Conservation (phyloP, 2,329 filamentous ascomycete species). For the Camillea tinctor region DNA sequence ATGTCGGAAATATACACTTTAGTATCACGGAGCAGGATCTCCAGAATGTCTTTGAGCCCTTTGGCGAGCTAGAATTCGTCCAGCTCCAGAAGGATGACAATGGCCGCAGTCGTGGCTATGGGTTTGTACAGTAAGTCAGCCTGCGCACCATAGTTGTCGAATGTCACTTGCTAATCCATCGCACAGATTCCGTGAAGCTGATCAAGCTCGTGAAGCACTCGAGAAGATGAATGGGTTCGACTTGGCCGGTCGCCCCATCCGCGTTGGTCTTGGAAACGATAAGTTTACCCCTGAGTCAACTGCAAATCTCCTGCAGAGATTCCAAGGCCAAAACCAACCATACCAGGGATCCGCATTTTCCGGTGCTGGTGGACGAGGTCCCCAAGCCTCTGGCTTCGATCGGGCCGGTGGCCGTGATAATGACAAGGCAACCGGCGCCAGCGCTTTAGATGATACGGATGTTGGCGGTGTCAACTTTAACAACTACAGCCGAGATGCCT, state of each 20-base stretch:
- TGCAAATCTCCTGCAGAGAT: slow-evolving; percentile 86
- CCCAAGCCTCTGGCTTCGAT: slow-evolving; percentile 85
- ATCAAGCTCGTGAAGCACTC: slow-evolving; percentile 87
- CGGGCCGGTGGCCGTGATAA: slow-evolving; percentile 84
- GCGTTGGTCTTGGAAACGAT: slow-evolving; percentile 98
- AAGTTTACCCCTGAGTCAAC: slow-evolving; percentile 99
- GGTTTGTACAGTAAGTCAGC: slow-evolving; percentile 89
- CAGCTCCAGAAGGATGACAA: slow-evolving; percentile 96
- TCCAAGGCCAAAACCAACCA: slow-evolving; percentile 75
- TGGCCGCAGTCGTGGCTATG: slow-evolving; percentile 89
- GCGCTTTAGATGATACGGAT: slow-evolving; percentile 94
- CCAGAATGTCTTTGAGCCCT: slow-evolving; percentile 94
- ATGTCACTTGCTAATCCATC: slow-evolving; percentile 33
- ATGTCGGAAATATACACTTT: slow-evolving; percentile 99
- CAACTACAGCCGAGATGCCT: slow-evolving; percentile 96
- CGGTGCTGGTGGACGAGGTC: slow-evolving; percentile 81
- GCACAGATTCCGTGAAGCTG: slow-evolving; percentile 81
- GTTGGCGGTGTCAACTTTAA: slow-evolving; percentile 99
- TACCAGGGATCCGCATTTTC: slow-evolving; percentile 92
- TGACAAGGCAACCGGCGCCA: slow-evolving; percentile 87
- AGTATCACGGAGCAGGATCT: slow-evolving; percentile 96
- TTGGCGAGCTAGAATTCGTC: slow-evolving; percentile 95
- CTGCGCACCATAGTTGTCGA: background rate
- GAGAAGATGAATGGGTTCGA: slow-evolving; percentile 99
- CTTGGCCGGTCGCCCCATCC: slow-evolving; percentile 92